These are phyloP conservation scores for Trichoderma endophyticum DNA, from an alignment of 2,329 filamentous ascomycete genomes.

Conservation along the genomic window DNA sequence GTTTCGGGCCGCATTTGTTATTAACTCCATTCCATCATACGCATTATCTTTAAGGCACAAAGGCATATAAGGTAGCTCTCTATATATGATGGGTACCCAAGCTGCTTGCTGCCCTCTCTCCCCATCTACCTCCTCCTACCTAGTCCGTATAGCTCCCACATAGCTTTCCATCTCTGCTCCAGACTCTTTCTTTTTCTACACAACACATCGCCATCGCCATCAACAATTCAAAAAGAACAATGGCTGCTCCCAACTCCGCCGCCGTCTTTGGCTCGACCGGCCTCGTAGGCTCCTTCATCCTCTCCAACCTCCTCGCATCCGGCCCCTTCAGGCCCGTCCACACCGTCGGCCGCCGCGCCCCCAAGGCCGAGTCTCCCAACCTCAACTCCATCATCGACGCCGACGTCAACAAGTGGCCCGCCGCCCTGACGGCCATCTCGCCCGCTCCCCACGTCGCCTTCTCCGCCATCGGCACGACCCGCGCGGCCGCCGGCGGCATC, in stretches of 20 bases:
- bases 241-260: slow-evolving; percentile 28
- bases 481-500: slow-evolving; percentile 68
- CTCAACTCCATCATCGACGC: slow-evolving; percentile 60
- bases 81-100: background rate
- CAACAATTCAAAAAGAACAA: background rate
- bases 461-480: slow-evolving; percentile 78
- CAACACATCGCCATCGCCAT: background rate
- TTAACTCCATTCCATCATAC: background rate
- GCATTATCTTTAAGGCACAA: background rate
- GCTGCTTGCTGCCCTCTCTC: background rate
- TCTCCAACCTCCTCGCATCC: slow-evolving; percentile 59
- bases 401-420: slow-evolving; percentile 68
- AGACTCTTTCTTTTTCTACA: background rate
- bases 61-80: no score
- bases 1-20: background rate
- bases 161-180: background rate
- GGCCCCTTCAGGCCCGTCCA: slow-evolving; percentile 52
- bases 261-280: slow-evolving; percentile 64
- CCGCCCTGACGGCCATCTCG: slow-evolving; percentile 52
- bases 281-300: slow-evolving; percentile 70
- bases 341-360: slow-evolving; percentile 65
- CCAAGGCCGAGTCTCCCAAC: slow-evolving; percentile 54
- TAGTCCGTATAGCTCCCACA: background rate
- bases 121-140: background rate
- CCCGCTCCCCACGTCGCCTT: slow-evolving; percentile 65